phyloP scores from a whole-genome alignment of 2,329 filamentous ascomycete genomes.

The Cladosporium sp. region DNA sequence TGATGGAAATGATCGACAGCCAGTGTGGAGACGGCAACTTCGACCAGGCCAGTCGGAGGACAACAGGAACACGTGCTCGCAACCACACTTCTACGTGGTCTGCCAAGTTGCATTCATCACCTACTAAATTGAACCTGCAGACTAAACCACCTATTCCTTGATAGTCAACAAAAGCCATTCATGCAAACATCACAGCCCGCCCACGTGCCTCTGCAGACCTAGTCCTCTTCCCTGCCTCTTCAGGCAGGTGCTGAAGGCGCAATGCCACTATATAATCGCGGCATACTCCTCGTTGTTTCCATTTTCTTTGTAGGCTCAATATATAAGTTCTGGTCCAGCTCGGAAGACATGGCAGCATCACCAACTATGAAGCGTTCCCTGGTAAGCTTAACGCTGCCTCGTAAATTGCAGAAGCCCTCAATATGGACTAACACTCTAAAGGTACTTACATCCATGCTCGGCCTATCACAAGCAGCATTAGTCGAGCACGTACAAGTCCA shows the following conservation, averaged over 20 bases:
- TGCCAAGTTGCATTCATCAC: not conserved
- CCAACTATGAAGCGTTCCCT: conserved; percentile 6
- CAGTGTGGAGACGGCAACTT: not conserved
- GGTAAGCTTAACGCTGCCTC: too few relatives aligned
- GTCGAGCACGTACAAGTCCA: not conserved
- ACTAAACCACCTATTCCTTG: not conserved
- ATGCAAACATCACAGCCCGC: not conserved
- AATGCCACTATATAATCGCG: conserved; percentile 7
- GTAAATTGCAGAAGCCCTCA: too few relatives aligned
- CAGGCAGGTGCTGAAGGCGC: not conserved
- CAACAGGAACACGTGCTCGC: conserved; percentile 9
- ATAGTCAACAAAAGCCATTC: not conserved
- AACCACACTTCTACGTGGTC: conserved; percentile 5
- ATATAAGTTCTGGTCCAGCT: not conserved
- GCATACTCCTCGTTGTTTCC: not conserved
- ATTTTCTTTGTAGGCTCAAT: not conserved
- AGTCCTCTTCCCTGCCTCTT: not conserved
- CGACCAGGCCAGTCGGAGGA: conserved; percentile 2
- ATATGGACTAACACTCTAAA: not conserved
- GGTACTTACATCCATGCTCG: conserved; percentile 9
- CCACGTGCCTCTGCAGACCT: conserved; percentile 1
- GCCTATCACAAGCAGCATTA: not conserved
- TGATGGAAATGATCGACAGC: not conserved
- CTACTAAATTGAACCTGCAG: not conserved
- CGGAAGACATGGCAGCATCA: too few relatives aligned